phyloP scores from a whole-genome alignment of 805 yeast species.

The Zygotorulaspora florentina region DNA sequence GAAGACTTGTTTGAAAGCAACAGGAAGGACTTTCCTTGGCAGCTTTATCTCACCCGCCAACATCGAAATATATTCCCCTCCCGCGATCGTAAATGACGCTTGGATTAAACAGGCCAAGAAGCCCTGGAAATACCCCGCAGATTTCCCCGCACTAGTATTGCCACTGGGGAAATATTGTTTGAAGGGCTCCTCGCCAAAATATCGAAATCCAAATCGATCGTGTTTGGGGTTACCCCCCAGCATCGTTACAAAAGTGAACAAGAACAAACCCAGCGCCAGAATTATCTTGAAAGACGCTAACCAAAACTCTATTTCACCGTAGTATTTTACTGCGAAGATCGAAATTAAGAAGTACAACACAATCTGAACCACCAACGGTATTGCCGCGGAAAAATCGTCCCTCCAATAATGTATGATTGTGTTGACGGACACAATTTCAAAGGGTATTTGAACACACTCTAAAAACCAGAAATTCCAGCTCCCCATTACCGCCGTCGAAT shows the following conservation, averaged over 20 bases:
- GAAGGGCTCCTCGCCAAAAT: conserved; percentile 54
- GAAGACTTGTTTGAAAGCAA: conserved; percentile 73
- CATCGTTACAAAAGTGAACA: conserved; percentile 78
- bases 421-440: conserved; percentile 77
- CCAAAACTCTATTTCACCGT: conserved; percentile 84
- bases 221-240: conserved; percentile 79
- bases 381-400: conserved; percentile 68
- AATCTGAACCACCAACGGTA: conserved; percentile 61
- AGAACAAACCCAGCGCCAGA: conserved; percentile 67
- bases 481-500: conserved; percentile 66
- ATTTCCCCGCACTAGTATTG: conserved; percentile 8
- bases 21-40: conserved; percentile 71
- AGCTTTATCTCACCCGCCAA: conserved; percentile 76
- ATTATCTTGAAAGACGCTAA: conserved; percentile 68
- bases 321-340: conserved; percentile 65
- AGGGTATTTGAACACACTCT: conserved; percentile 75
- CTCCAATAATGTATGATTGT: conserved; percentile 79
- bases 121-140: conserved; percentile 63
- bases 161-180: conserved; percentile 54
- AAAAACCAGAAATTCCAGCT: conserved; percentile 80
- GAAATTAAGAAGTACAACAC: conserved; percentile 61
- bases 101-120: conserved; percentile 63
- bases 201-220: conserved; percentile 57
- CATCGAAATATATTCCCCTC: conserved; percentile 83
- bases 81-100: conserved; percentile 78